Base-by-base conservation (phyloP, 2,329 filamentous ascomycete genomes). In the Talaromyces sp. region DNA sequence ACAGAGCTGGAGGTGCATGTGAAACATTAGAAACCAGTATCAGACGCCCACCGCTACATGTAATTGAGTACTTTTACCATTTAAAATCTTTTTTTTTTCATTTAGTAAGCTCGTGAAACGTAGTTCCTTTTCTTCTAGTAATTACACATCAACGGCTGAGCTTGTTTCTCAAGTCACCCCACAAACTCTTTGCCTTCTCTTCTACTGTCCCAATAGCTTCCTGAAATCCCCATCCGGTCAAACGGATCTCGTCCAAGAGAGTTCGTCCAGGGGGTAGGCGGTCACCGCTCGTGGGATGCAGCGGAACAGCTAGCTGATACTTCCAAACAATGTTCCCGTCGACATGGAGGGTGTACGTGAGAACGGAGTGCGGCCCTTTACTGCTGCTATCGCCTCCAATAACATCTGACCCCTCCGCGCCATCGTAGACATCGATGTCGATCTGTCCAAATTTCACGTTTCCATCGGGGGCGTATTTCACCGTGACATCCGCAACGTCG, bases 381-480 rank as follows among this genome's bases (percentile, higher is more conserved):
- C 11, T 53, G 5, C 28, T 33, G 7, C 15, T 22, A 13, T 44
- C 60, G 10, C 39, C 55, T 8, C 39, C 22, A 17, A 59, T 22
- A 42, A 62, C 49, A 25, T 62, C 53, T 15, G 60, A 62, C 22
- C 65, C 58, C 5, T 65, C 64, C 10, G 83, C 81, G 2, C 55
- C 61, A 4, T 84, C 80, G 4, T 85, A 82, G 60, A 86, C 86
- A 63, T 88, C 86, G 64, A 99, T 92, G 25, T 91, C 90, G 30
- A 96, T 82, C 0, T 88, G 85, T 1, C 92, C 92, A 74, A 96
- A 93, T 73, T 98, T 98, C 64, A 88, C 92, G 70, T 92, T 93
- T 1, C 93, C 93, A 62, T 88, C 85, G 2, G 93, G 90, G 53
- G 84, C 84, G 80, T 84, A 96, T 86, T 93, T 91, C 65, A 98